Conservation (phyloP, 2,329 filamentous ascomycete genomes). For the Trichoderma harzianum region DNA sequence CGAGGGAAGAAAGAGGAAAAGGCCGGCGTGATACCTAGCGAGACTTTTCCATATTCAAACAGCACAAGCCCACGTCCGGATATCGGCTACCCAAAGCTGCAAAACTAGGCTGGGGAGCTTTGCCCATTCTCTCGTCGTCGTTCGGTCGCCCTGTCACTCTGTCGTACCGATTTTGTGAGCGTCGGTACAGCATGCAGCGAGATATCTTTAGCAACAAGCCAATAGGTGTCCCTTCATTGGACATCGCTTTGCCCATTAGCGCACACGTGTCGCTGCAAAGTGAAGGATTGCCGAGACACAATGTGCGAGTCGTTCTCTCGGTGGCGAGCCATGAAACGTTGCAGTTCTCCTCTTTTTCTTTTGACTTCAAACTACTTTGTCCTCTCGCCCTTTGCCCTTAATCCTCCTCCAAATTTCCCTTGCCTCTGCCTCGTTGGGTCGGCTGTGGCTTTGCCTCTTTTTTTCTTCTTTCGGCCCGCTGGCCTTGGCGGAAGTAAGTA, state of each 20-base stretch:
- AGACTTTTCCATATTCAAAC: neutral
- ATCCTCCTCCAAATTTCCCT: neutral
- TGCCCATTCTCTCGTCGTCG: neutral
- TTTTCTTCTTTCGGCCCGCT: slow-evolving; percentile 10
- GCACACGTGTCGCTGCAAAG: slow-evolving; percentile 11
- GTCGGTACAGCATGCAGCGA: neutral
- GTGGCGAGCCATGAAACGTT: slow-evolving; percentile 16
- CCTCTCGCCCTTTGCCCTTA: neutral
- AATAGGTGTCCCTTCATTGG: neutral
- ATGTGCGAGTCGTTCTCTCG: neutral
- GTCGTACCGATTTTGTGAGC: neutral
- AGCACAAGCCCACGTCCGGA: neutral
- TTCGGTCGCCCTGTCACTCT: neutral
- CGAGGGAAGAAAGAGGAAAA: neutral
- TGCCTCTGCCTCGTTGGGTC: neutral
- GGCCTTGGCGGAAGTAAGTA: neutral
- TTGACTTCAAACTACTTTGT: neutral
- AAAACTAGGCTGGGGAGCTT: neutral
- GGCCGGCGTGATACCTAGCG: neutral
- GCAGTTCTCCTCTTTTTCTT: slow-evolving; percentile 11
- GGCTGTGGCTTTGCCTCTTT: slow-evolving; percentile 8
- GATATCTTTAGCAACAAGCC: slow-evolving; percentile 14
- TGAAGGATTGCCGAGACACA: slow-evolving; percentile 11
- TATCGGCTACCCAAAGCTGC: neutral
- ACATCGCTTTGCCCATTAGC: neutral